These are phyloP conservation scores for Suillus fuscotomentosus DNA, from an alignment of 768 basidiomycete genomes.

Conservation along the genomic window DNA sequence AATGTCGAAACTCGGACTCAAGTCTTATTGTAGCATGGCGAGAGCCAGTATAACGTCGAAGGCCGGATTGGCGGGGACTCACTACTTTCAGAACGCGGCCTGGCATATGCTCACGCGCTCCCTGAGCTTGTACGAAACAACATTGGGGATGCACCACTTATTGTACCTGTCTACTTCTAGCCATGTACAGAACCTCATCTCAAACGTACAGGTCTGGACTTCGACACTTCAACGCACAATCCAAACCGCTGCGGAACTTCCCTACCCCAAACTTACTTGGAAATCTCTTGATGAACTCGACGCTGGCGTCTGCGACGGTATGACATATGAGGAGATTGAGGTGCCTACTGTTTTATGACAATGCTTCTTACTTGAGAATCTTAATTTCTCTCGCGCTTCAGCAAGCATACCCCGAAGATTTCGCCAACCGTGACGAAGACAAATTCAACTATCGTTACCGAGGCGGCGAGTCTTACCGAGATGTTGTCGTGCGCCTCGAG, in stretches of 20 bases:
- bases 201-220: conserved; percentile 83
- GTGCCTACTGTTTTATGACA: conserved; percentile 39
- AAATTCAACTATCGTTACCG: conserved; percentile 99
- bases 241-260: conserved; percentile 80
- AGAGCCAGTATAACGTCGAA: conserved; percentile 94
- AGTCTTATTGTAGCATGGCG: conserved; percentile 75
- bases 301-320: conserved; percentile 98
- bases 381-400: conserved; percentile 27
- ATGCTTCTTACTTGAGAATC: neutral
- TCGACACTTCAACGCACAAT: conserved; percentile 94
- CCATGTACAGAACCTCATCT: neutral
- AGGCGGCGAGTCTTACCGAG: conserved; percentile 96
- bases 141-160: conserved; percentile 84
- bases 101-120: conserved; percentile 82
- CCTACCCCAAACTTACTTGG: conserved; percentile 94
- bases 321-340: conserved; percentile 99
- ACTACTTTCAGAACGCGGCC: conserved; percentile 75
- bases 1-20: conserved; percentile 7
- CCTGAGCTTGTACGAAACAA: conserved; percentile 88
- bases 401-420: conserved; percentile 97
- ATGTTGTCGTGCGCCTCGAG: conserved; percentile 92
- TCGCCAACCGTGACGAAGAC: conserved; percentile 96
- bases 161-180: conserved; percentile 24
- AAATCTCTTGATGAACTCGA: conserved; percentile 98
- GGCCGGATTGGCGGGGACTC: conserved; percentile 99